Evolutionary conservation across 2,329 filamentous ascomycete genomes (phyloP).

Genomic region (Pseudocercospora crystallina): DNA sequence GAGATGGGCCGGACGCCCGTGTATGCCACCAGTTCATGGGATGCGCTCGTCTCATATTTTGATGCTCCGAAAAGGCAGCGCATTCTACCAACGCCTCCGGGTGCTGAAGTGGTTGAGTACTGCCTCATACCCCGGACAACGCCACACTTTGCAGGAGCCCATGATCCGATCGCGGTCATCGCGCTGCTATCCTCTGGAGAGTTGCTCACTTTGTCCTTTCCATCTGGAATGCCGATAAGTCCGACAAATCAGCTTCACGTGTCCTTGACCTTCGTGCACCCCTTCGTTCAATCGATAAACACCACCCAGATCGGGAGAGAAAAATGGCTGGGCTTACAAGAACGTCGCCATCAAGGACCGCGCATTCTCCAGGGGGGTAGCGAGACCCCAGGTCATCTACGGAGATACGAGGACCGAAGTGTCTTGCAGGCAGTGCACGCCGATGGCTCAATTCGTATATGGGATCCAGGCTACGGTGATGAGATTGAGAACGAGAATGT

Average conservation of each 20-base stretch:
- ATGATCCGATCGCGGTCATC: slow-evolving; percentile 86
- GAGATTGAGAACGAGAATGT: slow-evolving; percentile 84
- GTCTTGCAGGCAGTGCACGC: slow-evolving; percentile 84
- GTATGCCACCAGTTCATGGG: slow-evolving; percentile 90
- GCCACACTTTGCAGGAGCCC: slow-evolving; percentile 81
- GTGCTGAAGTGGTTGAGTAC: slow-evolving; percentile 75
- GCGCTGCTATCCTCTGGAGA: slow-evolving; percentile 81
- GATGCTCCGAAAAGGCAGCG: slow-evolving; percentile 70
- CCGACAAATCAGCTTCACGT: slow-evolving; percentile 91
- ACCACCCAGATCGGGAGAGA: slow-evolving; percentile 74
- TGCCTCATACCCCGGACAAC: slow-evolving; percentile 78
- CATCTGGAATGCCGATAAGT: slow-evolving; percentile 83
- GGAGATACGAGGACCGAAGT: slow-evolving; percentile 78
- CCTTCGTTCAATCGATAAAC: slow-evolving; percentile 73
- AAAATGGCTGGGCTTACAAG: slow-evolving; percentile 87
- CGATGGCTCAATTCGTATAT: slow-evolving; percentile 86
- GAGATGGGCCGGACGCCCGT: slow-evolving; percentile 86
- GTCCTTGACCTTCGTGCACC: slow-evolving; percentile 83
- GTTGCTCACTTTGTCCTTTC: slow-evolving; percentile 85
- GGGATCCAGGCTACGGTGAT: slow-evolving; percentile 89
- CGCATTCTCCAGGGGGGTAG: slow-evolving; percentile 76
- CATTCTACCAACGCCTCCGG: slow-evolving; percentile 72
- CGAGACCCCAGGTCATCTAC: slow-evolving; percentile 66
- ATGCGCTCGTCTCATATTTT: slow-evolving; percentile 75
- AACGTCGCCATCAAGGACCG: slow-evolving; percentile 76